These are phyloP conservation scores for Saccharomycopsis amapae DNA, from an alignment of 805 yeast species.

Conservation along the genomic window DNA sequence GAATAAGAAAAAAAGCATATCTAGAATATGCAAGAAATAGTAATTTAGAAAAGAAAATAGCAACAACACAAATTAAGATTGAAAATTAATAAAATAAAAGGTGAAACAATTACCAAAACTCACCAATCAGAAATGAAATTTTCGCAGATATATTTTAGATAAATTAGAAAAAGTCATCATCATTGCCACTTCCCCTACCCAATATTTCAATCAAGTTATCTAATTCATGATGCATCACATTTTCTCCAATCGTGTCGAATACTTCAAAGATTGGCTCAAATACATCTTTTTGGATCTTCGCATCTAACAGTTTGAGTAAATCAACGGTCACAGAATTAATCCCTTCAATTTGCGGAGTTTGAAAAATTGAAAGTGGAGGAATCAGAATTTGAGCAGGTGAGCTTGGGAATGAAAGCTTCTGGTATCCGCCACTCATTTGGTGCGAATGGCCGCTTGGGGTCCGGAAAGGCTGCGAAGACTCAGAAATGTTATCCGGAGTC, in stretches of 20 bases:
- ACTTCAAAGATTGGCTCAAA: conserved; percentile 10
- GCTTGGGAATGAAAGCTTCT: no score
- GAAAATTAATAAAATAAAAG: background rate
- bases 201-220: background rate
- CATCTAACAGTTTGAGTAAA: conserved; percentile 1
- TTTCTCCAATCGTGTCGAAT: background rate
- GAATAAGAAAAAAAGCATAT: no score
- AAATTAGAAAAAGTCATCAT: background rate
- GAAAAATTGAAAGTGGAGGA: no score
- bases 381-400: no score
- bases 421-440: background rate
- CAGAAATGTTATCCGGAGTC: background rate
- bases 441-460: background rate
- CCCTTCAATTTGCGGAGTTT: background rate
- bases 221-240: conserved; percentile 3
- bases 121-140: background rate
- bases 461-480: background rate
- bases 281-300: background rate
- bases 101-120: background rate
- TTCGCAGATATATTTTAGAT: background rate
- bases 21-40: no score
- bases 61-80: background rate
- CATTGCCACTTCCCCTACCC: background rate
- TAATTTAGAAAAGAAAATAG: background rate
- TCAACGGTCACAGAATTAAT: conserved; percentile 1